These are phyloP conservation scores for Aureobasidium sp. DNA, from an alignment of 2,329 filamentous ascomycete species.

Conservation along the genomic window DNA sequence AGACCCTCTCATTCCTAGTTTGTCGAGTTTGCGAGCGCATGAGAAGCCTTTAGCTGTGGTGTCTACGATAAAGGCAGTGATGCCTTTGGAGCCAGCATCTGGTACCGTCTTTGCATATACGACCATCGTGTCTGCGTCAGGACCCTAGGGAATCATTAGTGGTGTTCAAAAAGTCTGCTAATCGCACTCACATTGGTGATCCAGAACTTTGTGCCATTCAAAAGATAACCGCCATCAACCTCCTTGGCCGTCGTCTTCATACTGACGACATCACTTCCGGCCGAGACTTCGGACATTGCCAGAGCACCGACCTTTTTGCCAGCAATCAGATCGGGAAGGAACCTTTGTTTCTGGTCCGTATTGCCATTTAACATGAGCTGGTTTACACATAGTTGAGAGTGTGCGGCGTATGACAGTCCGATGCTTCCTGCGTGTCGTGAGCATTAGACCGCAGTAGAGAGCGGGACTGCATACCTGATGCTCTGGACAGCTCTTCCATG, in stretches of 20 bases:
- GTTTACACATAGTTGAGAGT: conserved; percentile 94
- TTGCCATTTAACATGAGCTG: conserved; percentile 88
- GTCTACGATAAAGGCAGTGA: conserved; percentile 90
- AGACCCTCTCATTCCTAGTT: conserved; percentile 94
- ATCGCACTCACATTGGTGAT: conserved; percentile 70
- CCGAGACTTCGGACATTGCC: conserved; percentile 89
- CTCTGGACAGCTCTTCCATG: conserved; percentile 88
- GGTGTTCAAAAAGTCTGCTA: neutral
- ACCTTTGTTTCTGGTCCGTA: conserved; percentile 68
- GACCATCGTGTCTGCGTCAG: conserved; percentile 84
- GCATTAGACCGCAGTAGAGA: neutral
- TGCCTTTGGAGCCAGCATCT: conserved; percentile 73
- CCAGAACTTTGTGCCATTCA: conserved; percentile 98
- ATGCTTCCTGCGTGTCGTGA: conserved; percentile 48
- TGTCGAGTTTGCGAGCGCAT: conserved; percentile 86
- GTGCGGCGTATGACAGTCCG: conserved; percentile 87
- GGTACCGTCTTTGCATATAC: conserved; percentile 97
- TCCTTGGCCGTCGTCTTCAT: conserved; percentile 82
- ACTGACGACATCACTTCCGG: conserved; percentile 88
- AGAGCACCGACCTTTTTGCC: conserved; percentile 78
- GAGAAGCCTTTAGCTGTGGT: conserved; percentile 67
- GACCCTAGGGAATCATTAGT: conserved; percentile 43
- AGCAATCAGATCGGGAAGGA: conserved; percentile 72
- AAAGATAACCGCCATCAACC: conserved; percentile 75
- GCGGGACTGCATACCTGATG: conserved; percentile 51